These are phyloP conservation scores for Bonia amplexicaulis DNA, from an alignment of 176 grass and related monocot genomes.

Conservation along the genomic window DNA sequence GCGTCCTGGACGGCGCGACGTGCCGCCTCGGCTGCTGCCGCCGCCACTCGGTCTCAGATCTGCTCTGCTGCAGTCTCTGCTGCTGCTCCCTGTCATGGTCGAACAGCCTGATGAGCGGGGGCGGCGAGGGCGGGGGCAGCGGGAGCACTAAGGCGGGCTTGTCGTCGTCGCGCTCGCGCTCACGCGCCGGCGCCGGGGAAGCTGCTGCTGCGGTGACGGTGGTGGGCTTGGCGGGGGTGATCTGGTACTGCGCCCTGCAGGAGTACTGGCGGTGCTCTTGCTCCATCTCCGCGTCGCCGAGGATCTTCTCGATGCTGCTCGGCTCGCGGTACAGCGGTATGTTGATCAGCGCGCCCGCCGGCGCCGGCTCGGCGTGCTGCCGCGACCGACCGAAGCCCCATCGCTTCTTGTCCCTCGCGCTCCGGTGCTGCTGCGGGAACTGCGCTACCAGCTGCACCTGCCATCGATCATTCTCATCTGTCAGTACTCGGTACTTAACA, in stretches of 20 bases:
- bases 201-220: not conserved
- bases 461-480: not conserved
- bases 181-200: not conserved
- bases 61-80: slow-evolving; percentile 33
- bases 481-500: not conserved
- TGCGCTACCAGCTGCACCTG: slow-evolving; percentile 46
- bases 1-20: not conserved
- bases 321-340: slow-evolving; percentile 82
- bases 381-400: slow-evolving; percentile 67
- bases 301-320: slow-evolving; percentile 98
- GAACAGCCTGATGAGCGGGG: slow-evolving; percentile 45
- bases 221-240: slow-evolving; percentile 32
- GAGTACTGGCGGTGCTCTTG: slow-evolving; percentile 37
- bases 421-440: slow-evolving; percentile 19
- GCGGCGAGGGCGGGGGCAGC: slow-evolving; percentile 46
- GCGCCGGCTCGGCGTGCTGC: slow-evolving; percentile 29
- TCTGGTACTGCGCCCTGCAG: slow-evolving; percentile 51
- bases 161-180: slow-evolving; percentile 3
- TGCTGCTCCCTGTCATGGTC: slow-evolving; percentile 55
- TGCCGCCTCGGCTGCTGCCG: slow-evolving; percentile 11
- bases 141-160: slow-evolving; percentile 23
- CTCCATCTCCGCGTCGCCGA: slow-evolving; percentile 81
- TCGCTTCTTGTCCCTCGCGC: slow-evolving; percentile 71
- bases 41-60: slow-evolving; percentile 47
- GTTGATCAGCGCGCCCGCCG: slow-evolving; percentile 52